These are phyloP conservation scores for Boletus tomentosulus DNA, from an alignment of 768 basidiomycete genomes.

Conservation along the genomic window DNA sequence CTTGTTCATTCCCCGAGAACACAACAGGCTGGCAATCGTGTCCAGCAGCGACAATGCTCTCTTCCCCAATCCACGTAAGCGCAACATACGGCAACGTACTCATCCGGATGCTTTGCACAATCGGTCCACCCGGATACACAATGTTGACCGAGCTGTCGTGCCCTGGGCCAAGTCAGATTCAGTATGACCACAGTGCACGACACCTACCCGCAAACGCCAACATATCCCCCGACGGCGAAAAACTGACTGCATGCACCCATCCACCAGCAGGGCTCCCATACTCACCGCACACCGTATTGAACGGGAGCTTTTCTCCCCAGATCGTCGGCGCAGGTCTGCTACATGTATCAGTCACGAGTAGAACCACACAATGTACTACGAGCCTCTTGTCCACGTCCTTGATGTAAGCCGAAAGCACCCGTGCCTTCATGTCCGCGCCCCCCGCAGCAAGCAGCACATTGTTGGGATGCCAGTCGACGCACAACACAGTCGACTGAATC, in stretches of 20 bases:
- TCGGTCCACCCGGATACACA: conserved; percentile 82
- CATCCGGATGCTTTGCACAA: conserved; percentile 68
- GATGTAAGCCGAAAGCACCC: conserved; percentile 97
- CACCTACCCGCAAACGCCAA: conserved; percentile 89
- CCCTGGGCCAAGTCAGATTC: conserved; percentile 44
- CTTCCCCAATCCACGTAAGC: conserved; percentile 82
- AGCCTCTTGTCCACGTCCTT: conserved; percentile 96
- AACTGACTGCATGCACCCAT: conserved; percentile 95
- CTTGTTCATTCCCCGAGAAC: conserved; percentile 67
- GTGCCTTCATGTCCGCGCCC: conserved; percentile 96
- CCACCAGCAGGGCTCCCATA: conserved; percentile 86
- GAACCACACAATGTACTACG: conserved; percentile 15
- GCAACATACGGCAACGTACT: conserved; percentile 80
- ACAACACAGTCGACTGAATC: conserved; percentile 88
- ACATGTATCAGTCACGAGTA: conserved; percentile 6
- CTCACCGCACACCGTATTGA: conserved; percentile 97
- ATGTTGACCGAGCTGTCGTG: conserved; percentile 93
- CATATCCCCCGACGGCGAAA: conserved; percentile 94
- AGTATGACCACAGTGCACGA: background rate
- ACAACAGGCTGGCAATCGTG: conserved; percentile 97
- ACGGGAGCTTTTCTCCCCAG: conserved; percentile 98
- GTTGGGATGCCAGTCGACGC: conserved; percentile 98
- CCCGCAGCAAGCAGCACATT: conserved; percentile 96
- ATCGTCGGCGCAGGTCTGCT: conserved; percentile 78
- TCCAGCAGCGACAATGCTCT: conserved; percentile 83